Evolutionary conservation across 176 grass and related monocot species (phyloP), one percentile per base, ranked within the genome.

Genomic region (Tillandsia leiboldiana): DNA sequence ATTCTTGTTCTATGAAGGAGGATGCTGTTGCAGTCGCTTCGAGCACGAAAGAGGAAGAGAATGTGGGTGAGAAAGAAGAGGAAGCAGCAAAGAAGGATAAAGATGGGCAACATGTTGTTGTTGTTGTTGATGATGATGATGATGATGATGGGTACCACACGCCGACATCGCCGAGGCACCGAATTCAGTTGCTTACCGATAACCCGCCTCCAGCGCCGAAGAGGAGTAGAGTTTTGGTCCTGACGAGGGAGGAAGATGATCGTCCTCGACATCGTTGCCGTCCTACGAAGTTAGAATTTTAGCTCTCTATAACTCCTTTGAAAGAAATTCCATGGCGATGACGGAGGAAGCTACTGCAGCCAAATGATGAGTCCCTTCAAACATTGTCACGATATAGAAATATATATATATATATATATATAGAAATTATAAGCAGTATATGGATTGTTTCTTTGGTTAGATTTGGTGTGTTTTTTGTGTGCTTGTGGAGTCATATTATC

Each of bases 141-240:
- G 56, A 18, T 23, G 56, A 70, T 0, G 78, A 69, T 1, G 77
- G 77, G 58, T 80, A 80, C 52, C 11, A 1, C 26, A 80, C 78
- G 8, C 78, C 71, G 14, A 74, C 78, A 26, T 80, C 65, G 15
- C 78, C 71, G 71, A 51, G 71, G 1, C 10, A 50, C 12, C 71
- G 71, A 9, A 61, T 61, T 61, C 56, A 14, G 56, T 9, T 2
- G 17, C 17, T 9, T 61, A 17, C 22, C 11, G 9, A 20, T 9
- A 9, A 8, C 56, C 56, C 56, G 56, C 33, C 33, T 42, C 56
- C 56, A 10, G 56, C 56, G 1, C 56, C 56, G 15, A 61, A 20
- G 10, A 61, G 56, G 22, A 6, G 17, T 23, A 61, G 17, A 9
- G 22, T 15, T 15, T 18, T 61, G 56, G 15, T 15, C 56, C 7